Percentiles rank a stretch among this genome's conserved stretches.
Evolutionary conservation across 345 rosid species (phyloP).

Genomic region (Crucihimalaya himalaica): DNA sequence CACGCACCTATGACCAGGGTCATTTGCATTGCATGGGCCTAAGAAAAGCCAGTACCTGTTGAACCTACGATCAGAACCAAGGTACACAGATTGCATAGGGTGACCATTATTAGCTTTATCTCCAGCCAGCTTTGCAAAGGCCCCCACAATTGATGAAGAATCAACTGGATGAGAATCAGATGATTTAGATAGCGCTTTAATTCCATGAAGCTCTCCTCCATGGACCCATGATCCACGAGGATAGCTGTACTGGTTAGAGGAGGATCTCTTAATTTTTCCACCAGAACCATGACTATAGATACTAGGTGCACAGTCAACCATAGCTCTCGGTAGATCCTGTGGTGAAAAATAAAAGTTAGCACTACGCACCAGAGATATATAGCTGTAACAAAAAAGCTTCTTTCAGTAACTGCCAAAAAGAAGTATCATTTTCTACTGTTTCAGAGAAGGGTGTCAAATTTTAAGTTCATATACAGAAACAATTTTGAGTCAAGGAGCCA

Average conservation of each 20-base stretch:
- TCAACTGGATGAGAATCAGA: slow-evolving; percentile 64
- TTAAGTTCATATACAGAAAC: slow-evolving; percentile 8
- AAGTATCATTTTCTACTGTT: neutral
- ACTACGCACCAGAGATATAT: neutral
- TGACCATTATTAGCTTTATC: slow-evolving; percentile 45
- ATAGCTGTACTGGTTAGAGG: slow-evolving; percentile 45
- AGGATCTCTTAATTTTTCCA: slow-evolving; percentile 81
- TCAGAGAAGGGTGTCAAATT: neutral
- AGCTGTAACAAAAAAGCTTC: neutral
- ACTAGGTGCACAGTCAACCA: slow-evolving; percentile 48
- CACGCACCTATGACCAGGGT: slow-evolving; percentile 93
- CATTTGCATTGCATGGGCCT: slow-evolving; percentile 82
- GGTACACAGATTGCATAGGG: slow-evolving; percentile 83
- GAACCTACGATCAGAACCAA: slow-evolving; percentile 97
- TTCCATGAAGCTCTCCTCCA: slow-evolving; percentile 44
- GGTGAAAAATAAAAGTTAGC: slow-evolving; percentile 20
- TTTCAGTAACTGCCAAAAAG: neutral
- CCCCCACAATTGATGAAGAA: slow-evolving; percentile 52
- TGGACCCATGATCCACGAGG: slow-evolving; percentile 75
- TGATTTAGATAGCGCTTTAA: slow-evolving; percentile 43
- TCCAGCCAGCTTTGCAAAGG: slow-evolving; percentile 44
- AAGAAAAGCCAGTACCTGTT: slow-evolving; percentile 98
- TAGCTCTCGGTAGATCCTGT: slow-evolving; percentile 59
- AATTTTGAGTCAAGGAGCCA: neutral
- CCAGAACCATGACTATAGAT: slow-evolving; percentile 70